Evolutionary conservation across 2,329 filamentous ascomycete species (phyloP), one percentile per base, ranked within the genome.

Genomic region (Botrytis fragariae): DNA sequence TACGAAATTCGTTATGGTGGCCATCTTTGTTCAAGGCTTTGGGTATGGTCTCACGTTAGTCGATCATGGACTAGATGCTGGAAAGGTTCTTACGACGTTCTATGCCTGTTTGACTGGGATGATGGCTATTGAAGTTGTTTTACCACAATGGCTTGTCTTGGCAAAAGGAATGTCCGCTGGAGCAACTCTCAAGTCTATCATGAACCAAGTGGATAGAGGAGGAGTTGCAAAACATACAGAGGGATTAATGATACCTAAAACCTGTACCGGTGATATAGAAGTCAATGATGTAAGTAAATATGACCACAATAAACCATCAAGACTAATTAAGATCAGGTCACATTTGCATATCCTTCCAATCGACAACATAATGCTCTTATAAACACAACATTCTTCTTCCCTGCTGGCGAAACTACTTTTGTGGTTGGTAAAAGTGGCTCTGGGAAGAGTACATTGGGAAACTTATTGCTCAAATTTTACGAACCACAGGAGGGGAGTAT

Each of bases 381-480:
- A 1, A 83, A 87, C 10, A 87, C 88, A 0, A 90, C 86, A 0
- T 87, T 98, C 74, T 87, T 86, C 76, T 95, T 98, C 73, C 88
- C 90, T 0, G 86, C 91, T 0, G 91, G 92, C 0, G 86, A 92
- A 75, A 89, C 91, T 4, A 93, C 90, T 0, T 98, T 96, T 79
- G 85, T 98, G 3, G 89, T 98, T 68, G 96, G 95, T 0, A 88
- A 87, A 78, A 97, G 94, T 79, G 96, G 96, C 0, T 97, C 93
- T 2, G 95, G 95, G 0, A 98, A 98, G 81, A 97, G 94, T 77
- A 98, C 95, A 0, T 80, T 98, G 1, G 91, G 92, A 1, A 94
- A 93, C 79, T 85, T 98, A 0, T 85, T 98, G 0, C 86, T 94
- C 69, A 89, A 91, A 20, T 92, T 97, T 77, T 97, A 98, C 79